Base-by-base conservation (phyloP, 352 stramenopile genomes). In the Peronospora belbahrii region DNA sequence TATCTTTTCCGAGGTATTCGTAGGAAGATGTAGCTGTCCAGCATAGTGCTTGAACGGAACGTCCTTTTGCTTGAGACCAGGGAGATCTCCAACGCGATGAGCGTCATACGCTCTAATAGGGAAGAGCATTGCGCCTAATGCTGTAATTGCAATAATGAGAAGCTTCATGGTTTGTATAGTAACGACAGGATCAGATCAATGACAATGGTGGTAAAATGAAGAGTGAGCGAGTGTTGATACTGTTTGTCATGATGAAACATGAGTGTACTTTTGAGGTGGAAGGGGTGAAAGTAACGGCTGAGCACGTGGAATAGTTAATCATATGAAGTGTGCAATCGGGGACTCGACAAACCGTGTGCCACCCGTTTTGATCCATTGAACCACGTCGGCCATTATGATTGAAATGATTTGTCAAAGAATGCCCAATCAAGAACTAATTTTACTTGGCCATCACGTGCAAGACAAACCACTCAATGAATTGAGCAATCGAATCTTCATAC, bases 21-120 rank as follows among this genome's bases (percentile, higher is more conserved):
- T 61, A 15, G 59, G 48, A 2, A 88, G 40, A 19, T 80, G 66
- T 7, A 88, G 25, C 17, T 84, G 76, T 4, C 76, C 76, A 17
- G 70, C 70, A 33, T 65, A 88, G 45, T 88, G 76, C 24, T 63
- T 52, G 57, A 88, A 88, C 10, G 62, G 39, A 19, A 86, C 56
- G 33, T 70, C 58, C n/a, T 24, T 8, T 13, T 59, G 40, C 32
- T 62, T 59, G 46, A 83, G 62, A 23, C 67, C 65, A 2, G 74
- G 74, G n/a, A 86, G 62, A 38, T 65, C 50, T 19, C 50, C 52
- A 17, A 85, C 65, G 5, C 66, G 49, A 42, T 86, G 71, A 15
- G 48, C 54, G 17, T 72, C 51, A 34, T 59, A 49, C 23, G 56
- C 39, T 6, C 30, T 33, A 1, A 19, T 15, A 2, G 48, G 23